Evolutionary conservation across 1,284 basidiomycete genomes (phyloP), one percentile per base, ranked within the genome.

Genomic region (Ceraceosorus guamensis): DNA sequence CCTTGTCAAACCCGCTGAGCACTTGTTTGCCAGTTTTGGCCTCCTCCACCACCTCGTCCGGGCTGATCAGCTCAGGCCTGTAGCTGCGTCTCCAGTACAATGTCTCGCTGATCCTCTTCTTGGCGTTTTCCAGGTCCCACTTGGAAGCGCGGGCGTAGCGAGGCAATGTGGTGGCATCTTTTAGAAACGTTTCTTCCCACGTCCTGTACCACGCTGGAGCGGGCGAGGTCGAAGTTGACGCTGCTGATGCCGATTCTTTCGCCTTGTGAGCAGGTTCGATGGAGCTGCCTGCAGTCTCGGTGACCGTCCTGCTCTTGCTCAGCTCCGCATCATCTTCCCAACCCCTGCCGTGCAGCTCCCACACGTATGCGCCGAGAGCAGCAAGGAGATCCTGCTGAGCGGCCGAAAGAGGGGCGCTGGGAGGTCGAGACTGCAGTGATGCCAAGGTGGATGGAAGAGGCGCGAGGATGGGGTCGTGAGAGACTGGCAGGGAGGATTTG

Each of bases 1-100:
- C 56, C 24, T 58, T 56, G 52, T 76, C 73, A 50, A 72, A 76
- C 31, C 72, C 73, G n/a, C 56, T 56, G 34, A 75, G 55, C 32
- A 75, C 50, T 48, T 70, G 69, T 50, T 76, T 76, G 34, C 73
- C 73, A 0, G 70, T 69, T 39, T 67, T 63, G 13, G 59, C 70
- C 48, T 76, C 73, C 8, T 52, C 48, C 1, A 66, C 55, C 5
- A 76, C 64, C 31, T 63, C 61, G 32, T 58, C 60, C 3, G 73
- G 73, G 1, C 67, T 33, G 59, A 76, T 75, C 46, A 71, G 39
- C 35, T 76, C 73, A 2, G 73, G 73, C 44, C 61, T 56, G 56
- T 65, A 75, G 6, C 62, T 56, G 31, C 73, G 62, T 10, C 73
- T 61, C 73, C 73, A 76, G 16, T 67, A 58, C 31, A 76, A 59